These are phyloP conservation scores for Penicillium sp. DNA, from an alignment of 2,329 filamentous ascomycete genomes.

Conservation along the genomic window DNA sequence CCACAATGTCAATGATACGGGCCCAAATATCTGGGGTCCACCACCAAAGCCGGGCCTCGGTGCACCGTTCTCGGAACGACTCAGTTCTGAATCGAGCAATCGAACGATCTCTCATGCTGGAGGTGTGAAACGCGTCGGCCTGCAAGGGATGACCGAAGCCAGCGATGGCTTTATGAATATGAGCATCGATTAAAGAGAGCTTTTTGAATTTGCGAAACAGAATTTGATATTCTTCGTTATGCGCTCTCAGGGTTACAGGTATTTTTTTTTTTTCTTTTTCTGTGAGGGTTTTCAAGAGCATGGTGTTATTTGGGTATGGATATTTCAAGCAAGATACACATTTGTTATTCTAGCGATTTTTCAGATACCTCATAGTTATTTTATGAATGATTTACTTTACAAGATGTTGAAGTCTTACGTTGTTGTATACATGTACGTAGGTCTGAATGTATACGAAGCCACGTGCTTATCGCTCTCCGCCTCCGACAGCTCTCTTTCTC, in stretches of 20 bases:
- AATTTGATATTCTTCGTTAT: background rate
- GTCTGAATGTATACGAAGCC: slow-evolving; percentile 5
- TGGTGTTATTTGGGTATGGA: background rate
- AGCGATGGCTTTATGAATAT: slow-evolving; percentile 94
- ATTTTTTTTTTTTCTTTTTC: background rate
- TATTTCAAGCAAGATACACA: slow-evolving; percentile 8
- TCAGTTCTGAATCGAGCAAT: slow-evolving; percentile 51
- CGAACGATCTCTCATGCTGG: slow-evolving; percentile 47
- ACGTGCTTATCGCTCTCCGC: slow-evolving; percentile 24
- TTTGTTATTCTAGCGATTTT: slow-evolving; percentile 10
- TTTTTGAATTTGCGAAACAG: background rate
- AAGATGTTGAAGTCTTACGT: background rate
- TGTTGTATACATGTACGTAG: background rate
- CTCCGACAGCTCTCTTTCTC: slow-evolving; percentile 18
- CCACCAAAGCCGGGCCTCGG: slow-evolving; percentile 58
- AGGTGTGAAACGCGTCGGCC: slow-evolving; percentile 63
- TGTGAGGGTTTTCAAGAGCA: background rate
- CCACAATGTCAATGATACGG: slow-evolving; percentile 68
- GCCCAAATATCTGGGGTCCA: slow-evolving; percentile 65
- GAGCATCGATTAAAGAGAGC: slow-evolving; percentile 71
- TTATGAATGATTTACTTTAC: background rate
- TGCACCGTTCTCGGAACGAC: slow-evolving; percentile 51
- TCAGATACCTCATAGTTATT: slow-evolving; percentile 10
- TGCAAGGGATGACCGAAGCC: slow-evolving; percentile 95
- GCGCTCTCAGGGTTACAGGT: background rate